Evolutionary conservation across 805 yeast species (phyloP).

Genomic region (Candida xiaguanensis): DNA sequence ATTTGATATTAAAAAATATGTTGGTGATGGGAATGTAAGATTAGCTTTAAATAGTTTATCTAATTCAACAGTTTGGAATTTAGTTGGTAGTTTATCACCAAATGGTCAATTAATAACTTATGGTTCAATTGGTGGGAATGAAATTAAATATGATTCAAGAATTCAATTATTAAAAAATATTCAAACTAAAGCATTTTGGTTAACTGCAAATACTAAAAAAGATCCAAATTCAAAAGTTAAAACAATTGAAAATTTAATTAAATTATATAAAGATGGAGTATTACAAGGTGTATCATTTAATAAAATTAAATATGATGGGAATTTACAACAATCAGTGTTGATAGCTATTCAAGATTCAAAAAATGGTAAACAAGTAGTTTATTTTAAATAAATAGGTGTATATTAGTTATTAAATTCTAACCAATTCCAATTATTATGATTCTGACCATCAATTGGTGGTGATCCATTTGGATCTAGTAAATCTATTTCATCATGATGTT

Average conservation of each 20-base stretch:
- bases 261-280: conserved; percentile 56
- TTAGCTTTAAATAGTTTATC: conserved; percentile 33
- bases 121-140: conserved; percentile 19
- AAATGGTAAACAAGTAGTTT: conserved; percentile 45
- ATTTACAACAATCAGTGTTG: conserved; percentile 39
- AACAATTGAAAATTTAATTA: conserved; percentile 52
- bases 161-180: conserved; percentile 29
- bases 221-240: conserved; percentile 57
- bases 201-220: conserved; percentile 21
- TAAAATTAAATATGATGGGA: conserved; percentile 30
- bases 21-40: conserved; percentile 17
- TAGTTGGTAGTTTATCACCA: conserved; percentile 22
- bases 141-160: conserved; percentile 16
- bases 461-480: conserved; percentile 6
- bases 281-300: conserved; percentile 45
- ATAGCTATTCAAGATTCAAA: conserved; percentile 39
- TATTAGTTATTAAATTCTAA: conserved; percentile 24
- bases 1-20: conserved; percentile 12
- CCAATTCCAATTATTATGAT: conserved; percentile 37
- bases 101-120: conserved; percentile 27
- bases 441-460: conserved; percentile 2
- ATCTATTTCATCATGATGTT: conserved; percentile 7
- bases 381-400: conserved; percentile 8
- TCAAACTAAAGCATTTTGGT: conserved; percentile 28
- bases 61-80: conserved; percentile 19